Conservation (phyloP, 73 alveolate species). For the Stentor coeruleus region DNA sequence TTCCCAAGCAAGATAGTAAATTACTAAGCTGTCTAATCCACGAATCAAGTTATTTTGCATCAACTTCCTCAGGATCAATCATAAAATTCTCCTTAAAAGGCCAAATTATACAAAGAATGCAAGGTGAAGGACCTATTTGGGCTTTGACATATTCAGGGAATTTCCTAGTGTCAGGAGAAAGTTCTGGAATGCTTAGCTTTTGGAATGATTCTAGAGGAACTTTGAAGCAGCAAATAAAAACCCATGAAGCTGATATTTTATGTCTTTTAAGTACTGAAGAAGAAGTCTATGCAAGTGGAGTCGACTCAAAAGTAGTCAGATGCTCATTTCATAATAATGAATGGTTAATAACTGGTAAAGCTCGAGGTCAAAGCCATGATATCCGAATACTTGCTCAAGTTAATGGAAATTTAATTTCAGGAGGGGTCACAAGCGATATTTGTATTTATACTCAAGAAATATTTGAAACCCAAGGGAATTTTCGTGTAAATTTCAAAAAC, state of each 20-base stretch:
- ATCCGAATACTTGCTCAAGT: not conserved
- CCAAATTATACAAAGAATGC: not conserved
- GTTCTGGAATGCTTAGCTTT: not conserved
- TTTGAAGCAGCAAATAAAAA: not conserved
- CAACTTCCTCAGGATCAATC: not conserved
- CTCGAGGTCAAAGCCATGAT: conserved; percentile 19
- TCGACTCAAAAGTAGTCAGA: conserved; percentile 15
- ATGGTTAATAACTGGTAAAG: not conserved
- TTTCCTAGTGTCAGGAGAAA: conserved; percentile 15
- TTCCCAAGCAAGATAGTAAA: not conserved
- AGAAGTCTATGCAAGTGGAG: conserved; percentile 10
- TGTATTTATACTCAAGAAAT: not conserved
- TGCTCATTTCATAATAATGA: not conserved
- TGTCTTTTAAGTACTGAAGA: not conserved
- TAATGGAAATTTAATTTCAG: not conserved
- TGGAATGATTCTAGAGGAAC: not conserved
- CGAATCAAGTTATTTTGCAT: not conserved
- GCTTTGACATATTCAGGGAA: not conserved
- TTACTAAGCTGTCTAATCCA: not conserved
- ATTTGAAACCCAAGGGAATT: not conserved
- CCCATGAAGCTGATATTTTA: conserved; percentile 20
- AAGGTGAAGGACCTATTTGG: not conserved
- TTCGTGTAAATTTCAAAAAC: not conserved
- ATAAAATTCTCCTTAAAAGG: not conserved
- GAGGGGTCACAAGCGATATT: conserved; percentile 15